A percentile compares a stretch with the other conserved stretches of the same genome.
phyloP scores from a whole-genome alignment of 148 eudicot genomes.

The Vaccinium macrocarpon region DNA sequence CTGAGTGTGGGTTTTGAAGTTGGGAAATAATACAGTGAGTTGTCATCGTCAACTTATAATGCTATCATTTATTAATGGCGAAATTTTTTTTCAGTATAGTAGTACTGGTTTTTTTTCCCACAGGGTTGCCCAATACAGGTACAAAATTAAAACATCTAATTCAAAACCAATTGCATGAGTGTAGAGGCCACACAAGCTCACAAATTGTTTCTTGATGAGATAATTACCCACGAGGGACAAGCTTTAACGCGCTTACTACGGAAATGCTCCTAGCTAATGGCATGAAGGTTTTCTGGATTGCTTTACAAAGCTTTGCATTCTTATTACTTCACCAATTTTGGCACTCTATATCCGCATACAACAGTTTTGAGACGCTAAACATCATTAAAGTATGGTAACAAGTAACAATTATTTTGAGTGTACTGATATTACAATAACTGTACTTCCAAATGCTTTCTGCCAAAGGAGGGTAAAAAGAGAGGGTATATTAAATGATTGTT shows the following conservation, averaged over 20 bases:
- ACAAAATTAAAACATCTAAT: not conserved
- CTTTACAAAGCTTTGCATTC: not conserved
- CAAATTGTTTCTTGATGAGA: not conserved
- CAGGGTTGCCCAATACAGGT: too few species aligned
- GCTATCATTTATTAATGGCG: too few species aligned
- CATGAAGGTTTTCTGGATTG: not conserved
- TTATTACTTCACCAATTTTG: not conserved
- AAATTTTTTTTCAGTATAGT: too few species aligned
- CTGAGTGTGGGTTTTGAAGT: too few species aligned
- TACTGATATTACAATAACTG: not conserved
- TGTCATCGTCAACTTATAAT: too few species aligned
- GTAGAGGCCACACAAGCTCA: not conserved
- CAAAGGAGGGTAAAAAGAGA: not conserved
- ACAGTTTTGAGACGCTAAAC: not conserved
- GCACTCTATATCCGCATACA: not conserved
- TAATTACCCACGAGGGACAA: not conserved
- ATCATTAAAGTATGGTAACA: too few species aligned
- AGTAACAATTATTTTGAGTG: not conserved
- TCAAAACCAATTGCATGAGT: not conserved
- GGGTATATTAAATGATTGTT: not conserved
- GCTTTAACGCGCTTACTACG: not conserved
- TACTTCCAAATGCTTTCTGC: not conserved
- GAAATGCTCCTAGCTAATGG: not conserved
- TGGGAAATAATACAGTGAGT: too few species aligned
- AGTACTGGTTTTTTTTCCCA: too few species aligned